Conservation (phyloP, 805 yeast genomes). For the Deakozyma indianensis region DNA sequence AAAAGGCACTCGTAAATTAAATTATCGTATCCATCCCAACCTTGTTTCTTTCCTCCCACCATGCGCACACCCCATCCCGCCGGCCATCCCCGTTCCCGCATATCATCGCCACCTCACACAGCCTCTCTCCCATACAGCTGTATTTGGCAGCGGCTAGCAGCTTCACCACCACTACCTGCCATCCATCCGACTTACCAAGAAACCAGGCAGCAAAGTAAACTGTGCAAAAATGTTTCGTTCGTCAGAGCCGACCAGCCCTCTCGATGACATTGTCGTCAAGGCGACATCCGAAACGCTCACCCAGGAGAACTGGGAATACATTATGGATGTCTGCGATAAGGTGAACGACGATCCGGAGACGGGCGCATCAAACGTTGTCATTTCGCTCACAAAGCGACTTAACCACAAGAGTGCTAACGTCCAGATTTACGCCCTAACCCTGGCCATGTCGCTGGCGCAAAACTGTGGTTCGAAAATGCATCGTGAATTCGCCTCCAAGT, state of each 20-base stretch:
- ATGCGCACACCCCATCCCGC: too few species aligned
- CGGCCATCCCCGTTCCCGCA: too few species aligned
- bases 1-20: too few species aligned
- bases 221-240: slow-evolving; percentile 12
- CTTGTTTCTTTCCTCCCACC: too few species aligned
- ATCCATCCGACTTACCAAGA: too few species aligned
- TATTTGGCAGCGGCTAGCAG: too few species aligned
- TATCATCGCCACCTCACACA: too few species aligned
- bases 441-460: slow-evolving; percentile 49
- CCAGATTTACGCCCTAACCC: slow-evolving; percentile 39
- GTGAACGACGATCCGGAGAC: slow-evolving; percentile 49
- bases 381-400: slow-evolving; percentile 33
- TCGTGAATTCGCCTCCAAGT: slow-evolving; percentile 43
- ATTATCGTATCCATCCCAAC: too few species aligned
- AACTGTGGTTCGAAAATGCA: slow-evolving; percentile 63
- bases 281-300: slow-evolving; percentile 55
- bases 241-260: slow-evolving; percentile 13
- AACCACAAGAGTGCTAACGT: slow-evolving; percentile 46
- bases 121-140: too few species aligned
- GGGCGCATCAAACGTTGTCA: slow-evolving; percentile 33
- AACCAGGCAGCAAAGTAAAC: too few species aligned
- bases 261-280: slow-evolving; percentile 19
- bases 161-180: too few species aligned
- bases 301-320: slow-evolving; percentile 53
- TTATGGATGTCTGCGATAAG: slow-evolving; percentile 52